Percentiles rank a stretch among this genome's conserved stretches.
These are phyloP conservation scores for Amanita inopinata DNA, from an alignment of 768 basidiomycete genomes.

Conservation along the genomic window DNA sequence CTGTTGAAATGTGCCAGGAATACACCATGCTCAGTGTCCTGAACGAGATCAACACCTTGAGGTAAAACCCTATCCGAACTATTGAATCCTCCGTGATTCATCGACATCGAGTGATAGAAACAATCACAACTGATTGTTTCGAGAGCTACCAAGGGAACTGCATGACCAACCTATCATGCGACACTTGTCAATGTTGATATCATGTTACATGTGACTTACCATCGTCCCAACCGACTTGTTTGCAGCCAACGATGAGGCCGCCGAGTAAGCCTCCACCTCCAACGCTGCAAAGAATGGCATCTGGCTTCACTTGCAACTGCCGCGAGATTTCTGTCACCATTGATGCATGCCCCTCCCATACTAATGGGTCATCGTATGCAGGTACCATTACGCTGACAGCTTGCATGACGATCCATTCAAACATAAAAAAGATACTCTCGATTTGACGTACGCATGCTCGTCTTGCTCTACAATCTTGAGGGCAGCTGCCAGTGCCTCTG, in stretches of 20 bases:
- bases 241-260: slow-evolving; percentile 63
- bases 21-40: slow-evolving; percentile 34
- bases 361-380: slow-evolving; percentile 55
- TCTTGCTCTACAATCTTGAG: slow-evolving; percentile 32
- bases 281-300: slow-evolving; percentile 70
- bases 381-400: slow-evolving; percentile 51
- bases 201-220: slow-evolving; percentile 29
- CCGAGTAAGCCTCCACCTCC: slow-evolving; percentile 68
- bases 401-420: neutral
- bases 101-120: slow-evolving; percentile 61
- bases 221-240: slow-evolving; percentile 54
- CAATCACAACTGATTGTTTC: slow-evolving; percentile 69
- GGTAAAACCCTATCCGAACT: slow-evolving; percentile 24
- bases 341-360: slow-evolving; percentile 76
- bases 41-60: slow-evolving; percentile 29
- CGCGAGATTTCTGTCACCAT: slow-evolving; percentile 54
- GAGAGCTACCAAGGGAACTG: slow-evolving; percentile 55
- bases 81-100: slow-evolving; percentile 36
- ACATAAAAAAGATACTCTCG: neutral
- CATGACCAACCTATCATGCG: neutral
- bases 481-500: slow-evolving; percentile 48
- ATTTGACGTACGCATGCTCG: slow-evolving; percentile 39
- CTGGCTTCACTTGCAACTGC: slow-evolving; percentile 47
- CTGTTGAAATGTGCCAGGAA: slow-evolving; percentile 45
- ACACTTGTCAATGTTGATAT: slow-evolving; percentile 1